Percentiles rank a stretch among this genome's conserved stretches.
These are phyloP conservation scores for Geotrichum cucujoidarum DNA, from an alignment of 1,139 yeast species.

Conservation along the genomic window DNA sequence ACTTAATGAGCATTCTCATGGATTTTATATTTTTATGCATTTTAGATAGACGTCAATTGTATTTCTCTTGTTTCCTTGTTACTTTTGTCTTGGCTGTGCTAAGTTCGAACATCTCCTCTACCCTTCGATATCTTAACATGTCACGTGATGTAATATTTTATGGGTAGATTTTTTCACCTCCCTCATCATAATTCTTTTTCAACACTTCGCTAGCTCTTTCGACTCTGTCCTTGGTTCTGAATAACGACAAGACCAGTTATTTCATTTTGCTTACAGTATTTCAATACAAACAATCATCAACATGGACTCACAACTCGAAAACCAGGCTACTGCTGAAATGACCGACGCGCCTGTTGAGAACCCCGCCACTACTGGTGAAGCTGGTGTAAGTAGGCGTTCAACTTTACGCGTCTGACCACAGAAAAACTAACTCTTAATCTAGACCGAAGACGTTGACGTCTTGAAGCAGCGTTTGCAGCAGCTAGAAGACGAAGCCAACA, in stretches of 20 bases:
- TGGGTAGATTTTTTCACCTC: no score
- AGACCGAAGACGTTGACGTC: slow-evolving; percentile 27
- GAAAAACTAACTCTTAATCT: neutral
- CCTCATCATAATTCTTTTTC: neutral
- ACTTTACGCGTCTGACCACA: neutral
- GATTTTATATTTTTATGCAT: neutral
- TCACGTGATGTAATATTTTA: no score
- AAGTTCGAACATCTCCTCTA: no score
- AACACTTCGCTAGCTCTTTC: no score
- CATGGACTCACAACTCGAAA: neutral
- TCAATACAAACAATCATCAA: neutral
- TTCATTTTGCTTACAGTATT: neutral
- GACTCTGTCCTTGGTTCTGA: no score
- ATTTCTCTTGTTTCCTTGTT: neutral
- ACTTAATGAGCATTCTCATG: neutral
- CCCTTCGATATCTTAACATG: no score
- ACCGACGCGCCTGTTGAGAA: neutral
- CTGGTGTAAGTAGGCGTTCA: neutral
- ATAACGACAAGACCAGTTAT: no score
- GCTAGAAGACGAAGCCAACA: slow-evolving; percentile 53
- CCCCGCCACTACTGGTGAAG: neutral
- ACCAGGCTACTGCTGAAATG: neutral
- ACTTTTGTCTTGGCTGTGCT: neutral
- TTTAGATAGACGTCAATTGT: neutral
- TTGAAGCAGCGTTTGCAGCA: slow-evolving; percentile 38